Base-by-base conservation (phyloP, 306 rosid species). In the Ochetophila trinervis region DNA sequence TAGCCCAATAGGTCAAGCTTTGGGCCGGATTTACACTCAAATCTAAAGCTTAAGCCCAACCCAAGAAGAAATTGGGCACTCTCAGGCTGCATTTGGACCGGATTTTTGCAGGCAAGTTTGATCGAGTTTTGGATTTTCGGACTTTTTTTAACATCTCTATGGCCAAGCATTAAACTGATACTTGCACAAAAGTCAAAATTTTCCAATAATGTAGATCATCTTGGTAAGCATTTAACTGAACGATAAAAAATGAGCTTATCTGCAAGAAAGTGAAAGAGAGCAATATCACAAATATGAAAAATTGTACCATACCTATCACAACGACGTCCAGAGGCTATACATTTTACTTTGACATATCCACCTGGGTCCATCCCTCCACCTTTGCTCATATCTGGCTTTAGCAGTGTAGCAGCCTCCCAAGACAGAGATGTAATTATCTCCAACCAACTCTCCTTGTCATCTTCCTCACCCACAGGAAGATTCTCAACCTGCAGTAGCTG, bases 321-420 rank as follows among this genome's bases (percentile, higher is more conserved):
- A 52, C 85, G 87, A 63, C 60, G 69, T 69, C 99, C 99, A 40
- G 95, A 83, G 69, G 91, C 95, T 76, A 94, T 70, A 81, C 97
- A 86, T 83, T 94, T 94, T 63, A 94, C 85, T 84, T 94, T 94
- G 53, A 85, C 96, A 68, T 90, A 84, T 63, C 96, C 99, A 77
- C 90, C 90, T 15, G 95, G 99, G 79, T 94, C 97, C 99, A 94
- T 94, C 57, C 95, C 90, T 52, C 97, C 99, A 59, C 99, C 75
- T 67, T 73, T 84, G 83, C 99, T 94, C 77, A 62, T 94, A 80
- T 94, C 96, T 71, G 99, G 99, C 83, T 90, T 94, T 73, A 94
- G 70, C 57, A 88, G 78, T 42, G 96, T 79, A 67, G 99, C 99
- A 65, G 91, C 99, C 82, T 94, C 99, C 96, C 95, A 94, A 57